Evolutionary conservation across 768 basidiomycete species (phyloP).

Genomic region (Termitomyces sp.): DNA sequence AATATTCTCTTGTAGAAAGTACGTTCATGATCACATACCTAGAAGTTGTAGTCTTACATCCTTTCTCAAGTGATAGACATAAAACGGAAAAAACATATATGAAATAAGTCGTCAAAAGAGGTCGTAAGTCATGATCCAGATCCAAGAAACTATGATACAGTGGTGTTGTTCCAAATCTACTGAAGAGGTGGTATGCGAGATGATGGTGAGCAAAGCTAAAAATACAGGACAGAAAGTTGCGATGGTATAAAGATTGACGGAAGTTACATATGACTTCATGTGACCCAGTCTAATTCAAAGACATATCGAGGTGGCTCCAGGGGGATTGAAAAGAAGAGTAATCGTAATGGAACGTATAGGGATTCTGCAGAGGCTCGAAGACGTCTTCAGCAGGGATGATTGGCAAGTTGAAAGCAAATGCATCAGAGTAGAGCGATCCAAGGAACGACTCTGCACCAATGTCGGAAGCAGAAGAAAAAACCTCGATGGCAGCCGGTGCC

Average conservation of each 20-base stretch:
- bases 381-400: slow-evolving; percentile 4
- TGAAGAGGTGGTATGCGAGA: background rate
- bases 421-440: slow-evolving; percentile 8
- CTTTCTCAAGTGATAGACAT: background rate
- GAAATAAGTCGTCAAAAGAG: background rate
- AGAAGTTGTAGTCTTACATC: background rate
- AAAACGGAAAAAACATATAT: background rate
- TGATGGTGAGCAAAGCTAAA: background rate
- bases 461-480: background rate
- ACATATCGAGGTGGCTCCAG: slow-evolving; percentile 3
- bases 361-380: background rate
- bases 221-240: background rate
- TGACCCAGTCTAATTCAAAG: background rate
- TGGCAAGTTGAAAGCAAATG: slow-evolving; percentile 2
- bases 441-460: slow-evolving; percentile 6
- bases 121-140: background rate
- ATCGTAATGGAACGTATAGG: slow-evolving; percentile 3
- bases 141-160: background rate
- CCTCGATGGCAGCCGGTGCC: background rate
- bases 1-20: too few relatives aligned
- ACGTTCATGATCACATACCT: background rate
- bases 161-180: background rate
- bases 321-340: slow-evolving; percentile 1
- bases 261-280: slow-evolving; percentile 1
- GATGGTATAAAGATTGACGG: background rate